Percentiles rank a stretch among this genome's conserved stretches.
Evolutionary conservation across 1,284 basidiomycete species (phyloP).

Genomic region (Violaceomyces palustris): DNA sequence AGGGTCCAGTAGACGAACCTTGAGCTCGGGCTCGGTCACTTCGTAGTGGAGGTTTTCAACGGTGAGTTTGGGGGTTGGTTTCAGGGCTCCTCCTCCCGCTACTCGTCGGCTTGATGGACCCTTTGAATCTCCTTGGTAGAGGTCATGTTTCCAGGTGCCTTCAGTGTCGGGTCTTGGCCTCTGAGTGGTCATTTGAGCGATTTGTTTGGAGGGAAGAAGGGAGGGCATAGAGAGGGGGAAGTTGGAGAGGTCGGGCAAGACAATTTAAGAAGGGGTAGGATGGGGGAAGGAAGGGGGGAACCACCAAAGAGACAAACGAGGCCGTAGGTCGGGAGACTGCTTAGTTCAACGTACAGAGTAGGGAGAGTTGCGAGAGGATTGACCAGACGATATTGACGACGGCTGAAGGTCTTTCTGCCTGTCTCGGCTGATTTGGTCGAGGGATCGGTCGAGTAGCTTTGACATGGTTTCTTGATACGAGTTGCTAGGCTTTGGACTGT

Average conservation of each 20-base stretch:
- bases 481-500: too few relatives aligned
- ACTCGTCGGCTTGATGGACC: background rate
- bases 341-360: constrained; percentile 17
- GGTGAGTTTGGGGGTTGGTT: constrained; percentile 57
- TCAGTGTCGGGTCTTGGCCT: constrained; percentile 6
- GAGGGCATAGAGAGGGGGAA: background rate
- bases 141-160: constrained; percentile 24
- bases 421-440: too few relatives aligned
- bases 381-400: constrained; percentile 3
- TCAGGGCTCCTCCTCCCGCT: constrained; percentile 9
- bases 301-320: background rate
- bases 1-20: constrained; percentile 1
- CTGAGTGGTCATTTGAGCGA: constrained; percentile 6
- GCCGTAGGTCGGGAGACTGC: background rate
- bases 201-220: background rate
- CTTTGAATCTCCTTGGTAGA: constrained; percentile 1
- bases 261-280: background rate
- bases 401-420: too few relatives aligned
- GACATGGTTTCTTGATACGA: too few relatives aligned
- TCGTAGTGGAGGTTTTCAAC: constrained; percentile 91
- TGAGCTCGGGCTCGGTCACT: constrained; percentile 71
- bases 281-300: background rate
- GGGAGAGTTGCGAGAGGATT: constrained; percentile 15
- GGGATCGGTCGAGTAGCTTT: too few relatives aligned
- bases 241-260: too few relatives aligned